Evolutionary conservation across 345 rosid genomes (phyloP), one percentile per base, ranked within the genome.

Genomic region (Firmiana major): DNA sequence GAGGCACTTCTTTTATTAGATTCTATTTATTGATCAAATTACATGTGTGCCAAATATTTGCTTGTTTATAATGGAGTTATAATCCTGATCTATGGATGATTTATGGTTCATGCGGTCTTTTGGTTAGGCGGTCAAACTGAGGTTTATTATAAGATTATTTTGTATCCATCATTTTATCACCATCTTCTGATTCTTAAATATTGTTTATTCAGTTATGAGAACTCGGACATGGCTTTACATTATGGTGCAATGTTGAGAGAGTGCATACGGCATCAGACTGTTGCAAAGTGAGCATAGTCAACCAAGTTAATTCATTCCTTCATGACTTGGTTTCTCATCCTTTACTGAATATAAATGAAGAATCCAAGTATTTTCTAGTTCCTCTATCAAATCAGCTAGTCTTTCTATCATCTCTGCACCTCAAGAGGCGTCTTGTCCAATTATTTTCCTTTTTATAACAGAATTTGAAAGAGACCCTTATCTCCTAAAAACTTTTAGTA

Each of bases 211-310:
- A 97, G 99, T 51, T 97, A 91, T 70, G 97, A 87, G 63, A 85
- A 85, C 79, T 75, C 91, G 19, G 98, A 93, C 80, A 87, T 94
- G 98, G 98, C 98, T 82, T 90, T 97, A 75, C 99, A 97, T 77
- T 96, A 94, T 81, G 98, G 99, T 79, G 95, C 92, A 71, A 97
- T 97, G 98, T 85, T 92, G 75, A 91, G 98, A 87, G 99, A 94
- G 74, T 97, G 99, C 89, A 94, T 94, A 78, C 93, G 98, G 60
- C 99, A 92, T 82, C 99, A 97, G 87, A 88, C 80, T 86, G 97
- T 91, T 78, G 97, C 99, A 46, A 90, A 88, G 99, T 97, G 79
- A 89, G 89, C 63, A 21, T 59, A 49, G 43, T 45, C 19, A 11
- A 24, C 53, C 26, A 31, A 51, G 51, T 82, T 72, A 42, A 42